Percentiles rank a stretch among this genome's conserved stretches.
Conservation (phyloP, 352 stramenopile species). For the Pythium insidiosum region DNA sequence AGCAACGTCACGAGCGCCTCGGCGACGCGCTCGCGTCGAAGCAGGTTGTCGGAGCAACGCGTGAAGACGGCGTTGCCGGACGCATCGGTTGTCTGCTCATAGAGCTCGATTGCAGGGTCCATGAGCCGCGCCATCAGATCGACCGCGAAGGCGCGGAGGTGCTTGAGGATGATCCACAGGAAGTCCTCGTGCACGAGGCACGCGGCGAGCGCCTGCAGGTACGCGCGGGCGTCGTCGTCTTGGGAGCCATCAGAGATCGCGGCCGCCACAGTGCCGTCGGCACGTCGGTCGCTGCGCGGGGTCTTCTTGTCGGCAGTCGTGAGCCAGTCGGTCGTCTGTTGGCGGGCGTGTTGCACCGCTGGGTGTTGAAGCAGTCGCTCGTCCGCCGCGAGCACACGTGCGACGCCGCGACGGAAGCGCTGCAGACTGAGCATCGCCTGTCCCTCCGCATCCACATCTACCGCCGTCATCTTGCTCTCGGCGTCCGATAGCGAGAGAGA, state of each 20-base stretch:
- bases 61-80: constrained; percentile 2
- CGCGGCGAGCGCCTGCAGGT: constrained; percentile 47
- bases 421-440: constrained; percentile 20
- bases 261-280: background rate
- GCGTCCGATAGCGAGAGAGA: too few relatives aligned
- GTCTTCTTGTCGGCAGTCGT: constrained; percentile 1
- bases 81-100: constrained; percentile 16
- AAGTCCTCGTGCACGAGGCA: constrained; percentile 45
- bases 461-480: background rate
- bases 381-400: constrained; percentile 11
- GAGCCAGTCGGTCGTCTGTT: constrained; percentile 6
- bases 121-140: constrained; percentile 63
- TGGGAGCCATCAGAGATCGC: background rate
- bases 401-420: constrained; percentile 19
- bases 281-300: constrained; percentile 2
- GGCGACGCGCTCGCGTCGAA: constrained; percentile 41
- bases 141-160: constrained; percentile 63
- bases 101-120: constrained; percentile 36
- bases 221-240: constrained; percentile 12
- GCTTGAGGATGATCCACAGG: constrained; percentile 31
- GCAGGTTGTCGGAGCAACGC: constrained; percentile 35
- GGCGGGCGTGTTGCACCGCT: constrained; percentile 20
- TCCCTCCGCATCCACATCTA: constrained; percentile 4
- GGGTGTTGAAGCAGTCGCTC: constrained; percentile 27
- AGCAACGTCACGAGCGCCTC: constrained; percentile 48